phyloP scores from a whole-genome alignment of 306 rosid species.

The Cicer chorassanicum region DNA sequence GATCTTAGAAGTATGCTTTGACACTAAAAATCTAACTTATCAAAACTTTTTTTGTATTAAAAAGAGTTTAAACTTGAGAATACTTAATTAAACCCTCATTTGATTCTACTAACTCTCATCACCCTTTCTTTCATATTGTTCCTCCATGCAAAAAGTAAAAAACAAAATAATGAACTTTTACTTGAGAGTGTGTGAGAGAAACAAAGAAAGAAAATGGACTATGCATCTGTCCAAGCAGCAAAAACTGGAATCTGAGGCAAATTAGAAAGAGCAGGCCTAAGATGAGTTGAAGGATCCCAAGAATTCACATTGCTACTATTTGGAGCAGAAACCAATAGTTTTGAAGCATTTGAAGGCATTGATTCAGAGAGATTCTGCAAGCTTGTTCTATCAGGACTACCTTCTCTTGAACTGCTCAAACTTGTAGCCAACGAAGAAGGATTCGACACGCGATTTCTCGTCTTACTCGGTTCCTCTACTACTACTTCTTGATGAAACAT shows the following conservation, averaged over 20 bases:
- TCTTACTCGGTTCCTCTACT: conserved; percentile 52
- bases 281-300: conserved; percentile 69
- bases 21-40: neutral
- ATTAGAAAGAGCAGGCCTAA: conserved; percentile 58
- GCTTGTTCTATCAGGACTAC: conserved; percentile 68
- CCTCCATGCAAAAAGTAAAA: conserved; percentile 36
- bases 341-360: conserved; percentile 60
- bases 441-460: conserved; percentile 64
- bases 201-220: conserved; percentile 9
- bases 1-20: neutral
- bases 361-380: conserved; percentile 52
- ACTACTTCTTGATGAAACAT: conserved; percentile 49
- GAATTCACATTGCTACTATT: conserved; percentile 53
- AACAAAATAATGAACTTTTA: conserved; percentile 14
- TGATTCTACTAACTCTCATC: conserved; percentile 38
- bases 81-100: conserved; percentile 39
- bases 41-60: conserved; percentile 2
- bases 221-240: conserved; percentile 77
- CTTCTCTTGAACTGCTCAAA: conserved; percentile 75
- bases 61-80: conserved; percentile 42
- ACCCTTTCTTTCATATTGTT: conserved; percentile 40
- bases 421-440: conserved; percentile 81
- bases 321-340: conserved; percentile 51
- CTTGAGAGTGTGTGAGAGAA: conserved; percentile 5
- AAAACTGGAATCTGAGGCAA: conserved; percentile 78